phyloP scores from a whole-genome alignment of 768 basidiomycete species.

The Hericium erinaceus region DNA sequence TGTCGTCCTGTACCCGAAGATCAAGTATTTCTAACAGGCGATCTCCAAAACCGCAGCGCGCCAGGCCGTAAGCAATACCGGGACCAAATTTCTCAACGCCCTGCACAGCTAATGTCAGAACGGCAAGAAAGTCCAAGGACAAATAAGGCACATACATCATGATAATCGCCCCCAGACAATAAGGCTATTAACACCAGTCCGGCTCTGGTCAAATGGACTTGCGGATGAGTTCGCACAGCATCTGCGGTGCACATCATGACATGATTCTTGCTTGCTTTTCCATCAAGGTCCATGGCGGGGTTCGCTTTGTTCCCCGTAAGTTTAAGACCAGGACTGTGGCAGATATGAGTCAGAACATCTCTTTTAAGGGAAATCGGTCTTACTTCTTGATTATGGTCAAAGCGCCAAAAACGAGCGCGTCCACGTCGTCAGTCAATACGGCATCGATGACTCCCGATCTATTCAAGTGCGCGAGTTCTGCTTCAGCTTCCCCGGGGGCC shows the following conservation, averaged over 20 bases:
- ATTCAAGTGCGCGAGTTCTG: constrained; percentile 82
- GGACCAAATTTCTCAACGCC: constrained; percentile 60
- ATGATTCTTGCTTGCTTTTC: constrained; percentile 65
- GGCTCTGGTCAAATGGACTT: constrained; percentile 41
- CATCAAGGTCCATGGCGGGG: constrained; percentile 49
- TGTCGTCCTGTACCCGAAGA: constrained; percentile 26
- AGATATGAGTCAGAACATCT: background rate
- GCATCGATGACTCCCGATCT: constrained; percentile 75
- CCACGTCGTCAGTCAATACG: constrained; percentile 85
- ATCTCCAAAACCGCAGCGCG: constrained; percentile 72
- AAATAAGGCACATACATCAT: background rate
- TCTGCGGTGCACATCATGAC: constrained; percentile 29
- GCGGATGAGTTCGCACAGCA: constrained; percentile 33
- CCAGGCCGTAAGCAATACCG: constrained; percentile 64
- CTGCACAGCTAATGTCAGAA: constrained; percentile 22
- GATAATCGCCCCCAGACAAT: background rate
- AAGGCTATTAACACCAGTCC: constrained; percentile 61
- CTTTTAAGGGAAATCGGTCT: constrained; percentile 1
- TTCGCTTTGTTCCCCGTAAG: constrained; percentile 62
- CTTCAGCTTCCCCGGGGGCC: constrained; percentile 94
- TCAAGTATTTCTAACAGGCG: constrained; percentile 49
- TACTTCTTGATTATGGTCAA: constrained; percentile 77
- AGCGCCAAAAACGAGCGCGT: constrained; percentile 85
- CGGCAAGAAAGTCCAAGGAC: no score
- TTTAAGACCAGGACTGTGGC: constrained; percentile 50